Conservation (phyloP, 106 monocot species). For the Acorus calamus region DNA sequence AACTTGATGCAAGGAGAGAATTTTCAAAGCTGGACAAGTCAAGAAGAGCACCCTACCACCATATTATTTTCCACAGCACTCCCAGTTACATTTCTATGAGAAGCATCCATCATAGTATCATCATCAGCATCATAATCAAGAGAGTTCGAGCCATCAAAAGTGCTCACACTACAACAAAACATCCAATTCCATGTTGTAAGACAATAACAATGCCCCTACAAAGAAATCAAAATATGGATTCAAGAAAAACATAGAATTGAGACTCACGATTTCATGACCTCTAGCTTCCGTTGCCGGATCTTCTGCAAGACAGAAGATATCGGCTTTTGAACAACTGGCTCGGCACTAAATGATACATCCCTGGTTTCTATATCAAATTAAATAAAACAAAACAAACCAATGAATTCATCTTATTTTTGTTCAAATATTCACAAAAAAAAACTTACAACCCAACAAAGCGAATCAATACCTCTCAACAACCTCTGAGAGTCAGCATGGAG, state of each 20-base stretch:
- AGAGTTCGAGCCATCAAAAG: too few species aligned
- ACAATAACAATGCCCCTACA: too few species aligned
- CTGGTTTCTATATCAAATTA: slow-evolving; percentile 50
- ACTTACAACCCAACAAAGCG: neutral
- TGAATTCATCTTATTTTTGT: neutral
- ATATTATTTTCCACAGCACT: too few species aligned
- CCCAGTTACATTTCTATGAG: too few species aligned
- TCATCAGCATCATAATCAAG: too few species aligned
- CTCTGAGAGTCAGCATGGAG: slow-evolving; percentile 81
- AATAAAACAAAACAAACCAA: neutral
- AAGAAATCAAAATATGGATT: neutral
- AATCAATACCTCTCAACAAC: slow-evolving; percentile 50
- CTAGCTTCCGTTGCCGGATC: slow-evolving; percentile 62
- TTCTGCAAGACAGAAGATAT: slow-evolving; percentile 85
- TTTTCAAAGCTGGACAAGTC: neutral
- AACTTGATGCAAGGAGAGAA: neutral
- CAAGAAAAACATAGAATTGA: neutral
- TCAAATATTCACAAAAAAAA: neutral
- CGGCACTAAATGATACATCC: slow-evolving; percentile 72
- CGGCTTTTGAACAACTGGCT: slow-evolving; percentile 52
- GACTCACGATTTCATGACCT: slow-evolving; percentile 49
- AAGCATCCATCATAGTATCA: too few species aligned
- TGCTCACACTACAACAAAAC: too few species aligned
- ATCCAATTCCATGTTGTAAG: too few species aligned
- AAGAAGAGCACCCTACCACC: neutral